Evolutionary conservation across 1,284 basidiomycete genomes (phyloP).

Genomic region (Xanthoconium separans): DNA sequence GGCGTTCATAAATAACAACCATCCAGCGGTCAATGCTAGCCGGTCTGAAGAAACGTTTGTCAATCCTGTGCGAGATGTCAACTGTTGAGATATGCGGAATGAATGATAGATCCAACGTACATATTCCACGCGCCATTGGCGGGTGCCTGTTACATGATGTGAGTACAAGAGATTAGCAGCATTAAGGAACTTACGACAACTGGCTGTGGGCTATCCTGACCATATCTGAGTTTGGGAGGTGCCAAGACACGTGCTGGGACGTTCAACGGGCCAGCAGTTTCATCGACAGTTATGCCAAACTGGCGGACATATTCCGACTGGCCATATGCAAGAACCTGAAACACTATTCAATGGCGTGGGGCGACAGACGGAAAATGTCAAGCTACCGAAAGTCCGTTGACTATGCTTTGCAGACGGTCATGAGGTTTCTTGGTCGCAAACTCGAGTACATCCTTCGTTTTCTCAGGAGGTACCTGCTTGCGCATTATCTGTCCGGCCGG

Average conservation of each 20-base stretch:
- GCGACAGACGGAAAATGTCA: neutral
- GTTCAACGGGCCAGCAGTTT: constrained; percentile 45
- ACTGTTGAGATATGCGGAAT: neutral
- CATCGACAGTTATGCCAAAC: constrained; percentile 62
- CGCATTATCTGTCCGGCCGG: constrained; percentile 71
- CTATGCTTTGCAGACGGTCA: constrained; percentile 61
- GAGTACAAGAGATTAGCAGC: neutral
- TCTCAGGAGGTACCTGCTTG: constrained; percentile 68
- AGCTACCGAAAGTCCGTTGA: constrained; percentile 51
- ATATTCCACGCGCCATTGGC: constrained; percentile 73
- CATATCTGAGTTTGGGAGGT: constrained; percentile 64
- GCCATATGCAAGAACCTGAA: constrained; percentile 63
- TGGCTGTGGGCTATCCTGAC: constrained; percentile 45
- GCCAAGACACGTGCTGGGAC: constrained; percentile 60
- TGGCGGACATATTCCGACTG: constrained; percentile 71
- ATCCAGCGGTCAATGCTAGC: constrained; percentile 54
- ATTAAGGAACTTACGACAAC: constrained; percentile 46
- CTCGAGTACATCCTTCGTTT: constrained; percentile 61
- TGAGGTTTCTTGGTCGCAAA: constrained; percentile 69
- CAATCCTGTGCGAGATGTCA: constrained; percentile 46
- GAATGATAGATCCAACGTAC: constrained; percentile 31
- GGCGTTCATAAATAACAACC: constrained; percentile 62
- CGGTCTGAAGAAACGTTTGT: constrained; percentile 61
- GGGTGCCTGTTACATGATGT: constrained; percentile 42
- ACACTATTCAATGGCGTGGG: neutral